Base-by-base conservation (phyloP, 2,329 filamentous ascomycete species). In the Trichoderma sp. region DNA sequence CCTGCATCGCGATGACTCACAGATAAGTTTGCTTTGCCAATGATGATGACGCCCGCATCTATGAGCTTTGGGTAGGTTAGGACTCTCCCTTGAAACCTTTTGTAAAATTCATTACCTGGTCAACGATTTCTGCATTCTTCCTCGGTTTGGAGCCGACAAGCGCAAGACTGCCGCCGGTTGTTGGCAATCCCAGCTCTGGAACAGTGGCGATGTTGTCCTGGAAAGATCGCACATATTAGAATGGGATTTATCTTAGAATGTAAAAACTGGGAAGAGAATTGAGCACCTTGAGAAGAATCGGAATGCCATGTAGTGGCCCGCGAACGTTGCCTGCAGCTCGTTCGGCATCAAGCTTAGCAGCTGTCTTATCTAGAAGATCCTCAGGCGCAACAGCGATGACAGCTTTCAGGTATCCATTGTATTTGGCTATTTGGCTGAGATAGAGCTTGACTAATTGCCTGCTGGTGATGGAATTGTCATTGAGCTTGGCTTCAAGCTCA, bases 1-100 rank as follows among this genome's bases (percentile, higher is more conserved):
- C 18, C 41, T 45, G 41, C 41, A 45, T 45, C 41, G 41, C 41
- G 41, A n/a, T 45, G 41, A 45, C 41, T 45, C 41, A 45, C 41
- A n/a, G 41, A 45, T 45, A 45, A 45, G 41, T 45, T 45, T 45
- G 41, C 41, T 45, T 45, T 45, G 41, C 41, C 41, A n/a, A 45
- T 45, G 41, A 45, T 9, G 41, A 45, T 45, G 41, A n/a, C 41
- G 41, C 41, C 41, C 0, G 41, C 41, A n/a, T 9, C 3, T 45
- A 45, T 45, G 41, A 45, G 41, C 38, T 45, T 45, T 45, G 38
- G 7, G 7, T 3, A n/a, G 1, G 16, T 45, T 9, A 45, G 38
- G 0, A 2, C 38, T 45, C 7, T n/a, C 7, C 38, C 38, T n/a
- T 0, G 3, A n/a, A 3, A n/a, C 4, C n/a, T n/a, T n/a, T 9